phyloP scores from a whole-genome alignment of 106 monocot genomes.

The Alisma plantagoaquatica region DNA sequence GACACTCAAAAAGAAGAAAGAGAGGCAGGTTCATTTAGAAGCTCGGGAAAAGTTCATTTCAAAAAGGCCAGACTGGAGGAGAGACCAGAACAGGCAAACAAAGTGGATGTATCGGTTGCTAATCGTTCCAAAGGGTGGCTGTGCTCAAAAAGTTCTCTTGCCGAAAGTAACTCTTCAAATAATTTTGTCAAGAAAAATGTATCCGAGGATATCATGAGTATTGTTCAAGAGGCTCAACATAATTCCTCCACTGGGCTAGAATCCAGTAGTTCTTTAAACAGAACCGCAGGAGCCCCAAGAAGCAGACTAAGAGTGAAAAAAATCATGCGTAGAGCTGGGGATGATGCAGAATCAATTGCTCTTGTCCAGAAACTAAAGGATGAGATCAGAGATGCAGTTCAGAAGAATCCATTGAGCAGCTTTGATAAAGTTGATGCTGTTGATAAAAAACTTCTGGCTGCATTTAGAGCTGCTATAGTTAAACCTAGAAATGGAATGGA shows the following conservation, averaged over 20 bases:
- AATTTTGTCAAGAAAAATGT: constrained; percentile 10
- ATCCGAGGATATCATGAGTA: constrained; percentile 64
- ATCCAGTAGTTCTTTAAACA: constrained; percentile 7
- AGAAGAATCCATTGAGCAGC: constrained; percentile 19
- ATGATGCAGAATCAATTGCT: constrained; percentile 38
- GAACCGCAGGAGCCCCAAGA: constrained; percentile 17
- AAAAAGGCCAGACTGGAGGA: too few relatives aligned
- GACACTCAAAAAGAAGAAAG: too few relatives aligned
- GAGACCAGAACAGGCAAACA: too few relatives aligned
- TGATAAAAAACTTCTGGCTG: constrained; percentile 66
- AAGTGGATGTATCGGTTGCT: too few relatives aligned
- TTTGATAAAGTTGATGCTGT: constrained; percentile 29
- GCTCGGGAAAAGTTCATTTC: too few relatives aligned
- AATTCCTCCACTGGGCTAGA: constrained; percentile 4
- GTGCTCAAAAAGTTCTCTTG: too few relatives aligned
- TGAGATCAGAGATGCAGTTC: constrained; percentile 63
- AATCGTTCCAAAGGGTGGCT: too few relatives aligned
- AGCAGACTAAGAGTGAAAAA: constrained; percentile 64
- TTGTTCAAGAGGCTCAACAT: constrained; percentile 33
- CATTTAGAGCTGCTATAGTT: constrained; percentile 62
- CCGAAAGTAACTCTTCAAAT: too few relatives aligned
- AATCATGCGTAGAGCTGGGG: constrained; percentile 63
- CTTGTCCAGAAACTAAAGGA: constrained; percentile 62
- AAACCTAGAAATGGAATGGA: constrained; percentile 24
- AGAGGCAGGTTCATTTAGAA: too few relatives aligned